Percentiles rank a stretch among this genome's conserved stretches.
Evolutionary conservation across 305 asterid genomes (phyloP).

Genomic region (Fraxinus albicans): DNA sequence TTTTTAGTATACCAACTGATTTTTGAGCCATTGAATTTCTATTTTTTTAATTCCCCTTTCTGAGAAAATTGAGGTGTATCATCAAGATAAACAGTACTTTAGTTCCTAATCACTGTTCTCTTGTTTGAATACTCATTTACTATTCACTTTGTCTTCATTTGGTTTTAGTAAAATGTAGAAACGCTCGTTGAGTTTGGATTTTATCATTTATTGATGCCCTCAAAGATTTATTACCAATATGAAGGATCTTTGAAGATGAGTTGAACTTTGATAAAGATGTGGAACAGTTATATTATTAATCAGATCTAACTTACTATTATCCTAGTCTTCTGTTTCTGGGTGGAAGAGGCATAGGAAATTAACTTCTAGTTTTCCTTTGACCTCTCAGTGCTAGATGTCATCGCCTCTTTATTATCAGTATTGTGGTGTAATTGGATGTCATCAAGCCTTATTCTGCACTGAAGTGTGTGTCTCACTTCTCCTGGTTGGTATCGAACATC

Average conservation of each 20-base stretch:
- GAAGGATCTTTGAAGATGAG: not conserved
- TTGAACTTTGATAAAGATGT: not conserved
- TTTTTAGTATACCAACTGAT: constrained; percentile 6
- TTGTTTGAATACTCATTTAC: not conserved
- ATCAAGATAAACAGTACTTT: constrained; percentile 7
- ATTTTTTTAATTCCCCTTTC: constrained; percentile 4
- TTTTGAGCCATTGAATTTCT: not conserved
- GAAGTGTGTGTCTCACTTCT: not conserved
- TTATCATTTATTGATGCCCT: not conserved
- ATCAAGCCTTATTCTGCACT: not conserved
- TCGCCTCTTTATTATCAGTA: not conserved
- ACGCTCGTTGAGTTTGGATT: not conserved
- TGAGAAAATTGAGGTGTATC: not conserved
- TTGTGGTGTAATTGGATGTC: not conserved
- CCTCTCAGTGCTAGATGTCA: not conserved
- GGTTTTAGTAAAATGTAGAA: not conserved
- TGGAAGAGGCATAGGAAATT: not conserved
- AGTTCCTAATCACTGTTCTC: not conserved
- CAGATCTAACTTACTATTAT: not conserved
- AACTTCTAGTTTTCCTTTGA: not conserved
- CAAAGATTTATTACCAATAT: not conserved
- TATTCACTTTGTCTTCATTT: not conserved
- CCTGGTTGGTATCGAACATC: not conserved
- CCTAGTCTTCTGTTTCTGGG: not conserved
- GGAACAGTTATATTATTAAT: not conserved